phyloP scores from a whole-genome alignment of 2,329 filamentous ascomycete species.

The Alternaria triticina region DNA sequence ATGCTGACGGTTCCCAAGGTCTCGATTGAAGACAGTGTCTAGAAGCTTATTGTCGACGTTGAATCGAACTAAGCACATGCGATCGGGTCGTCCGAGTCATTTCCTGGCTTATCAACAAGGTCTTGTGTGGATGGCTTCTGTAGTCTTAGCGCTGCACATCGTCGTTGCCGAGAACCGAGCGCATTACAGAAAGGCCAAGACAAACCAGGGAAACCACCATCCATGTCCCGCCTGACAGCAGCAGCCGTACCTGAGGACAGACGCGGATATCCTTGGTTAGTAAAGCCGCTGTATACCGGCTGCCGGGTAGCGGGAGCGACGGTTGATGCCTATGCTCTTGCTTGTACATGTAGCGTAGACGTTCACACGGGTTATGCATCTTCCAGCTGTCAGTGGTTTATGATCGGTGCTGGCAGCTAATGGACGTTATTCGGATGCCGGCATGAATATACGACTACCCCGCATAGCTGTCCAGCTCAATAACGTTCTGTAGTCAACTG shows the following conservation, averaged over 20 bases:
- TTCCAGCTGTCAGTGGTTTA: background rate
- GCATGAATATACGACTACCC: background rate
- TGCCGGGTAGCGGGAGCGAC: background rate
- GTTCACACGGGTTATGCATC: background rate
- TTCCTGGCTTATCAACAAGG: background rate
- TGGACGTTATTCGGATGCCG: background rate
- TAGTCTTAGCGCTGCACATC: background rate
- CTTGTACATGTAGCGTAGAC: background rate
- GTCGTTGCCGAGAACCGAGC: background rate
- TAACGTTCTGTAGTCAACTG: background rate
- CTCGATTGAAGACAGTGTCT: background rate
- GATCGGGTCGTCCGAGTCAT: background rate
- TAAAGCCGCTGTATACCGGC: background rate
- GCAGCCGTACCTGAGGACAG: background rate
- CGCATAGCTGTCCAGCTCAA: background rate
- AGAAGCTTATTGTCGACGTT: background rate
- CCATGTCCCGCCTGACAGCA: background rate
- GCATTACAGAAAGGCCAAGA: background rate
- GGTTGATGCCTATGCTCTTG: background rate
- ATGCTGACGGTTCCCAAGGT: background rate
- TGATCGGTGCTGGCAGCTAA: background rate
- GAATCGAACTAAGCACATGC: background rate
- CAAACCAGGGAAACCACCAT: background rate
- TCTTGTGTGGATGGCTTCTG: background rate
- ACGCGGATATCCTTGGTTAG: conserved; percentile 6